phyloP scores from a whole-genome alignment of 768 basidiomycete genomes.

The Chalciporus chontae region DNA sequence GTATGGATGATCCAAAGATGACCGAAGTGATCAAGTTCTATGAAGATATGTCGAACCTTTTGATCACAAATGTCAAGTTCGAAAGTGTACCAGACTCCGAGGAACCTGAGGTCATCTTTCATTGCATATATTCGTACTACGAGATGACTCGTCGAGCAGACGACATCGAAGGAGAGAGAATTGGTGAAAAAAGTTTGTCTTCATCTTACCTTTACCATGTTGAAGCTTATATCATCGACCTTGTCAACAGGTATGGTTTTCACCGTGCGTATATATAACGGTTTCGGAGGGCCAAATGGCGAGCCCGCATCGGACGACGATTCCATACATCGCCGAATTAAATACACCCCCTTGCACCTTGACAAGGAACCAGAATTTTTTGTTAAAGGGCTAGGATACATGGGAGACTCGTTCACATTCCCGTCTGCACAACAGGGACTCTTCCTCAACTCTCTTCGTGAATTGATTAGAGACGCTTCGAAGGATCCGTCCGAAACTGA shows the following conservation, averaged over 20 bases:
- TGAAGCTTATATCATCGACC: slow-evolving; percentile 4
- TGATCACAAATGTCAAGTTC: slow-evolving; percentile 60
- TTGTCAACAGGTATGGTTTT: slow-evolving; percentile 54
- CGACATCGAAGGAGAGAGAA: slow-evolving; percentile 32
- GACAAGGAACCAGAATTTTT: slow-evolving; percentile 59
- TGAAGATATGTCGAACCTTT: slow-evolving; percentile 81
- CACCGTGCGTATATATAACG: slow-evolving; percentile 47
- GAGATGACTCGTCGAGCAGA: slow-evolving; percentile 29
- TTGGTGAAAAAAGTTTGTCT: slow-evolving; percentile 31
- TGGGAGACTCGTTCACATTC: slow-evolving; percentile 67
- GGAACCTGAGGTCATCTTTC: slow-evolving; percentile 52
- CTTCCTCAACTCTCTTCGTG: slow-evolving; percentile 61
- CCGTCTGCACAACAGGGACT: slow-evolving; percentile 59
- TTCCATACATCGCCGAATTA: slow-evolving; percentile 33
- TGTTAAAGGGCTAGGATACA: slow-evolving; percentile 56
- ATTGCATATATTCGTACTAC: slow-evolving; percentile 66
- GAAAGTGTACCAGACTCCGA: slow-evolving; percentile 27
- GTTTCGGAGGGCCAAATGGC: slow-evolving; percentile 27
- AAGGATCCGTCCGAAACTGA: slow-evolving; percentile 21
- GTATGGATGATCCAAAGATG: slow-evolving; percentile 54
- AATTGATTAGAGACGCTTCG: slow-evolving; percentile 42
- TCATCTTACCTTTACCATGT: background rate
- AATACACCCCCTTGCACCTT: slow-evolving; percentile 61
- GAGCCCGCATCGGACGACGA: slow-evolving; percentile 33
- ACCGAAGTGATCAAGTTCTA: slow-evolving; percentile 67